Conservation (phyloP, 2,329 filamentous ascomycete species). For the Whalleya microplaca region DNA sequence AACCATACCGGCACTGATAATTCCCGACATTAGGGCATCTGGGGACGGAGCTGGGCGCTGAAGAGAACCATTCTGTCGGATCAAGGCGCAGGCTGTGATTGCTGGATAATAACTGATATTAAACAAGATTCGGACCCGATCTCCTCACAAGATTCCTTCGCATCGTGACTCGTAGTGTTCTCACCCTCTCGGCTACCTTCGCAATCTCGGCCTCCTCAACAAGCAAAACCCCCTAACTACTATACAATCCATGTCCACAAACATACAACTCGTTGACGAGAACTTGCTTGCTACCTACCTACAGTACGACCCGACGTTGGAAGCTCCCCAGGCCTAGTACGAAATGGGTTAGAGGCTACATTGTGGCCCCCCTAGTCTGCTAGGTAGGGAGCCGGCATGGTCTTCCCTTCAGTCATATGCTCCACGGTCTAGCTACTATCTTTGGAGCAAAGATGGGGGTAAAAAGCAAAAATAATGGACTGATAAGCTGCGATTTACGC, state of each 20-base stretch:
- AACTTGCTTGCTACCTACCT: not conserved
- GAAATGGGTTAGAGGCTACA: not conserved
- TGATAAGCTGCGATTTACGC: not conserved
- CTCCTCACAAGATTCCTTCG: not conserved
- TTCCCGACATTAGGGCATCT: not conserved
- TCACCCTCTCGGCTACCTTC: too few species aligned
- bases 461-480: not conserved
- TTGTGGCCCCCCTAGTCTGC: not conserved
- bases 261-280: not conserved
- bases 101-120: constrained; percentile 24
- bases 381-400: too few species aligned
- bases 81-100: constrained; percentile 19
- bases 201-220: too few species aligned
- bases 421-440: not conserved
- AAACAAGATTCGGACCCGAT: constrained; percentile 21
- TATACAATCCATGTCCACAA: not conserved
- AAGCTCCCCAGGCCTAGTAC: not conserved
- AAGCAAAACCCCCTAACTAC: too few species aligned
- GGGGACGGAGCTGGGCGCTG: constrained; percentile 14
- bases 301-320: not conserved
- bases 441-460: not conserved
- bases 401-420: not conserved
- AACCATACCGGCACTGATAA: not conserved
- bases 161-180: not conserved
- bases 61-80: constrained; percentile 22